Percentiles rank a stretch among this genome's conserved stretches.
Evolutionary conservation across 768 basidiomycete genomes (phyloP).

Genomic region (Hydnomerulius pinastri): DNA sequence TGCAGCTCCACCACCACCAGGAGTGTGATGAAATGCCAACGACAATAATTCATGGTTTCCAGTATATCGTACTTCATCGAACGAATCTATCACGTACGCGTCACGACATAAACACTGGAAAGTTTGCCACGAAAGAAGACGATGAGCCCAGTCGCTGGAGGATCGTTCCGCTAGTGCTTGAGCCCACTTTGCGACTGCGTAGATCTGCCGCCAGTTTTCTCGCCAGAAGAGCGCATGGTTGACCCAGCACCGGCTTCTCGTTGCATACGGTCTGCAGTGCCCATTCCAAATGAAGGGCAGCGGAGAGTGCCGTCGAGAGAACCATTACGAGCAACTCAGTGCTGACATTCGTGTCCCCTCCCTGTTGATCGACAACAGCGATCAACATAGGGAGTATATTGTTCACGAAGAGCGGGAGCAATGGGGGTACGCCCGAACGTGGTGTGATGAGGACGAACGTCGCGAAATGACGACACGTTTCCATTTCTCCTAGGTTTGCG

Average conservation of each 20-base stretch:
- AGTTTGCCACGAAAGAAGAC: slow-evolving; percentile 69
- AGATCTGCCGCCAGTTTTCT: slow-evolving; percentile 67
- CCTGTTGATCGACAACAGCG: slow-evolving; percentile 48
- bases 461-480: slow-evolving; percentile 62
- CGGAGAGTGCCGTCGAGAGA: slow-evolving; percentile 64
- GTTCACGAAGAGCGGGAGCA: slow-evolving; percentile 75
- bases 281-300: slow-evolving; percentile 71
- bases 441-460: slow-evolving; percentile 71
- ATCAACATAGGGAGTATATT: slow-evolving; percentile 66
- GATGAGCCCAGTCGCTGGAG: slow-evolving; percentile 62
- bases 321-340: slow-evolving; percentile 67
- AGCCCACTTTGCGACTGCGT: slow-evolving; percentile 49
- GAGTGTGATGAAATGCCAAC: slow-evolving; percentile 41
- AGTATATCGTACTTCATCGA: slow-evolving; percentile 28
- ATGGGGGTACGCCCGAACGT: slow-evolving; percentile 54
- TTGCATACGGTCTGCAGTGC: slow-evolving; percentile 56
- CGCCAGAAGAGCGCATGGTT: slow-evolving; percentile 64
- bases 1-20: slow-evolving; percentile 47
- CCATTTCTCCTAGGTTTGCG: slow-evolving; percentile 59
- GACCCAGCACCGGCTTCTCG: slow-evolving; percentile 56
- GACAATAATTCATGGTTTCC: neutral
- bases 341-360: slow-evolving; percentile 54
- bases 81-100: slow-evolving; percentile 12
- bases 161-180: slow-evolving; percentile 50
- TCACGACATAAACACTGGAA: slow-evolving; percentile 58